Conservation (phyloP, 805 yeast species). For the Sungouiella thailandica region DNA sequence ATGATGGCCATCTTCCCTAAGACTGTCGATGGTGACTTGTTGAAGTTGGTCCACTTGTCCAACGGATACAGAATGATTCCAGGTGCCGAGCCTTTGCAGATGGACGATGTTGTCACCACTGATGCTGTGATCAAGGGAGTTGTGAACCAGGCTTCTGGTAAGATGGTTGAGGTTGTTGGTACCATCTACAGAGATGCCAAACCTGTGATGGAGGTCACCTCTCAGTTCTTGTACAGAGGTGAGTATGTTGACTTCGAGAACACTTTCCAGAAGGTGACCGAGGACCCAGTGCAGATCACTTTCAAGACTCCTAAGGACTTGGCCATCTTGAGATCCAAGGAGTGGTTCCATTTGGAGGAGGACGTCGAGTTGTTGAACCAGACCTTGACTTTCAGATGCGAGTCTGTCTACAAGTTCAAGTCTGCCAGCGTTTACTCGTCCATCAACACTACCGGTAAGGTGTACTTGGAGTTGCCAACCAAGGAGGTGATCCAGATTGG, state of each 20-base stretch:
- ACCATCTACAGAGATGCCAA: conserved; percentile 68
- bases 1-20: conserved; percentile 97
- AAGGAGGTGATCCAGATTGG: conserved; percentile 85
- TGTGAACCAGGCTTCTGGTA: conserved; percentile 87
- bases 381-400: conserved; percentile 83
- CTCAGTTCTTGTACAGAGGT: conserved; percentile 97
- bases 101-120: conserved; percentile 80
- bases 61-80: conserved; percentile 92
- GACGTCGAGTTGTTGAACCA: conserved; percentile 69
- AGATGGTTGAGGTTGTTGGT: conserved; percentile 93
- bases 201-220: conserved; percentile 89
- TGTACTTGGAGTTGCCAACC: conserved; percentile 83
- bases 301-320: conserved; percentile 78
- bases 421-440: conserved; percentile 69
- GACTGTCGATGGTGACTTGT: conserved; percentile 92
- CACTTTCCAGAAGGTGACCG: conserved; percentile 84
- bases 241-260: conserved; percentile 80
- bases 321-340: conserved; percentile 90
- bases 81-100: conserved; percentile 83
- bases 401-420: conserved; percentile 79
- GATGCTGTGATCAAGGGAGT: conserved; percentile 85
- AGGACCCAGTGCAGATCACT: conserved; percentile 78
- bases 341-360: conserved; percentile 88
- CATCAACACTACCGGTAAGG: conserved; percentile 80
- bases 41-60: conserved; percentile 89